Percentiles rank a stretch among this genome's conserved stretches.
Evolutionary conservation across 75 land plant genomes (phyloP).

Genomic region (Azolla pinnata): DNA sequence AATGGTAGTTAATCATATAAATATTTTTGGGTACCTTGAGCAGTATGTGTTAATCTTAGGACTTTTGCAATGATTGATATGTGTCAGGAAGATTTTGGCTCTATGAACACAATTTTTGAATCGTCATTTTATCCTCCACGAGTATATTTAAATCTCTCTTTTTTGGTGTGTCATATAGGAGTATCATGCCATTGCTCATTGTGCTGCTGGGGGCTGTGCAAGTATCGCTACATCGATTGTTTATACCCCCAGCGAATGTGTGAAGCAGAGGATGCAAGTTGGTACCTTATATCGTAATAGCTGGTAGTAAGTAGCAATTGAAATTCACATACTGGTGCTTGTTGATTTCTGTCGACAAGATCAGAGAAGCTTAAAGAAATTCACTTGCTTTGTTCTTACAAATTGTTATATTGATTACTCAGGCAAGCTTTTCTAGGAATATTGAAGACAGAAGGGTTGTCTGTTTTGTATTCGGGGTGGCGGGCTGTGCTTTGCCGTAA

Average conservation of each 20-base stretch:
- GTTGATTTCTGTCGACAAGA: not conserved
- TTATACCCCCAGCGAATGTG: slow-evolving; percentile 93
- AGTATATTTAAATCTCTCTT: too few relatives aligned
- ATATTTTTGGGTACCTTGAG: too few relatives aligned
- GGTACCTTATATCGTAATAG: slow-evolving; percentile 64
- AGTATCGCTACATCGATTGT: slow-evolving; percentile 91
- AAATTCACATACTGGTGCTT: too few relatives aligned
- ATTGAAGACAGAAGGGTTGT: slow-evolving; percentile 62
- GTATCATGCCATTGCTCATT: slow-evolving; percentile 70
- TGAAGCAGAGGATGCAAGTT: slow-evolving; percentile 99
- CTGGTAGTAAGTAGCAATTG: slow-evolving; percentile 42
- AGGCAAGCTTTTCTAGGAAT: slow-evolving; percentile 76
- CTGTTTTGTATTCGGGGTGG: slow-evolving; percentile 88
- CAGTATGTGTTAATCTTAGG: too few relatives aligned
- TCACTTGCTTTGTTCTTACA: not conserved
- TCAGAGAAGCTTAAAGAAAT: not conserved
- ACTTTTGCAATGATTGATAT: too few relatives aligned
- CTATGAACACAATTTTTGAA: too few relatives aligned
- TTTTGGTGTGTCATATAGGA: slow-evolving; percentile 35
- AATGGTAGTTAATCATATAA: too few relatives aligned
- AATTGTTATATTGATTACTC: slow-evolving; percentile 1
- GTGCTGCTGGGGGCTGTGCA: slow-evolving; percentile 94
- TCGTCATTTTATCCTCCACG: too few relatives aligned
- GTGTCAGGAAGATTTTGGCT: too few relatives aligned
- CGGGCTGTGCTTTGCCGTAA: slow-evolving; percentile 92